Evolutionary conservation across 169 alveolate species (phyloP), one percentile per base, ranked within the genome.

Genomic region (Cryptosporidium bovis): DNA sequence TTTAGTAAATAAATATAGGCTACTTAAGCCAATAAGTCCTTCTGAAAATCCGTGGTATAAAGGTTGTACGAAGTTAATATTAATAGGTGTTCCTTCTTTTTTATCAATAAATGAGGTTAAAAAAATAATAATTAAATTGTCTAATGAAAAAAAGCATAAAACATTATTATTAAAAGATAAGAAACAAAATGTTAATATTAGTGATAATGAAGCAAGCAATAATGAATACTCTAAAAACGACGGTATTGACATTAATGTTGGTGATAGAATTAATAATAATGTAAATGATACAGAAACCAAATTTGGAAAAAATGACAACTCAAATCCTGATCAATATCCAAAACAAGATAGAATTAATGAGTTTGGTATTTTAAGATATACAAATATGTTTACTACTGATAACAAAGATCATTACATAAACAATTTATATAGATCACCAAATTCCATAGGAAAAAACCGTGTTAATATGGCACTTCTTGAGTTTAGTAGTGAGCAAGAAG

Each of bases 21-120:
- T 77, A 3, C 24, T 48, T 6, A 24, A 62, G 2, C 27, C 65
- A 10, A 55, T 77, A 8, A 68, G 64, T 31, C 87, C 87, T 15
- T 58, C 62, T 20, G 87, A 77, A 27, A 77, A 77, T 36, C 87
- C 87, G 20, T 77, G 87, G 87, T 77, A 77, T 66, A 60, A 56
- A 16, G 87, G 87, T 18, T 77, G 87, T 20, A 77, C 10, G 6
- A 77, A 20, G 6, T 62, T 77, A 5, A 56, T 77, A 24, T 31
- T 77, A 18, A 20, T 60, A 29, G 87, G 87, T 15, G 24, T 77
- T 3, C 87, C 87, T 16, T 60, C 87, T 29, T 77, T 18, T 44
- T 77, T 77, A n/a, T 51, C 36, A 16, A n/a, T 62, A 40, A 1
- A 27, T 24, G 87, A 77, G 13, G n/a, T 77, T 13, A 48, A 20